These are phyloP conservation scores for Lactarius hatsudake DNA, from an alignment of 768 basidiomycete species.

Conservation along the genomic window DNA sequence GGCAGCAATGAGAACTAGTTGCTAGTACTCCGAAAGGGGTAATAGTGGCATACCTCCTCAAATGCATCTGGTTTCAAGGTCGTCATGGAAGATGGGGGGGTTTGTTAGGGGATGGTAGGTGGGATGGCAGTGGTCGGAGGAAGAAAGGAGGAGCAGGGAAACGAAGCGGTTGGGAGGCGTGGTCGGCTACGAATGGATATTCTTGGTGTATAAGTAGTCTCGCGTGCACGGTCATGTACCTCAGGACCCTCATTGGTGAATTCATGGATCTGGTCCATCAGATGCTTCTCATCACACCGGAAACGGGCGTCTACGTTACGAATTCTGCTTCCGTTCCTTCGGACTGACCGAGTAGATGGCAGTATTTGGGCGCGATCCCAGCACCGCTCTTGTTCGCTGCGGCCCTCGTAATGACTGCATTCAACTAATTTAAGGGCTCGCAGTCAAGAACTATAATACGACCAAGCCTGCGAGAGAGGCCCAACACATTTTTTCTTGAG, in stretches of 20 bases:
- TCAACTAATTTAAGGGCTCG: neutral
- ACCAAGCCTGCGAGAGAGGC: neutral
- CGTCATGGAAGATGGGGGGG: conserved; percentile 7
- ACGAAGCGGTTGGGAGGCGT: conserved; percentile 10
- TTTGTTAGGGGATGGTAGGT: conserved; percentile 2
- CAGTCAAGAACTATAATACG: neutral
- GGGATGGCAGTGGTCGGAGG: conserved; percentile 3
- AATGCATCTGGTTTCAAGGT: conserved; percentile 24
- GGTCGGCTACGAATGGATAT: conserved; percentile 10
- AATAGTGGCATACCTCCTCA: conserved; percentile 23
- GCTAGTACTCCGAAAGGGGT: neutral
- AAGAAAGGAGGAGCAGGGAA: conserved; percentile 13
- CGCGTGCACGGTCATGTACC: conserved; percentile 4
- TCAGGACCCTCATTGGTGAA: conserved; percentile 18
- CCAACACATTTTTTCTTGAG: neutral
- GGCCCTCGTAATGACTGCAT: neutral
- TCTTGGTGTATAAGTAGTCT: conserved; percentile 17
- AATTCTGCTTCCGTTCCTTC: conserved; percentile 21
- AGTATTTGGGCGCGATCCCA: neutral
- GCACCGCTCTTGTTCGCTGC: conserved; percentile 9
- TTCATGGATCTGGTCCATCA: conserved; percentile 23
- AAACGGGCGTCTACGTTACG: conserved; percentile 21
- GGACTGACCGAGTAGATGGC: conserved; percentile 2
- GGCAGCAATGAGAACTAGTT: neutral
- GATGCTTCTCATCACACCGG: conserved; percentile 24